Evolutionary conservation across 2,329 filamentous ascomycete genomes (phyloP).

Genomic region (Fusarium sp.): DNA sequence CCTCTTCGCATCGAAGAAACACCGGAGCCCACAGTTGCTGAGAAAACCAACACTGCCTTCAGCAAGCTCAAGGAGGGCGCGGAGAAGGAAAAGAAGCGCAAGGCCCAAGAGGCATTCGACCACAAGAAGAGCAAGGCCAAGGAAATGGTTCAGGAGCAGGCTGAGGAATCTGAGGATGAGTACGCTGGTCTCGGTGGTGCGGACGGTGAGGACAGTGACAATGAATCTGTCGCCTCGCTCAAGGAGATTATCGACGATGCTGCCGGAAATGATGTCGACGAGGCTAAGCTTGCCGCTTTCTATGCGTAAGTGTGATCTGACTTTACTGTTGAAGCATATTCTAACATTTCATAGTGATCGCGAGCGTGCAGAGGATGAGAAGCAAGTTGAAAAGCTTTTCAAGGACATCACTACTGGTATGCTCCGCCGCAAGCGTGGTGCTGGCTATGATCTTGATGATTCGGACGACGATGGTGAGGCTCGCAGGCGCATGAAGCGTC

Average conservation of each 20-base stretch:
- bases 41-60: slow-evolving; percentile 66
- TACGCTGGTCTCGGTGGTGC: slow-evolving; percentile 93
- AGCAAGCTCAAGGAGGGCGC: slow-evolving; percentile 76
- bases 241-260: slow-evolving; percentile 93
- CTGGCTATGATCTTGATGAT: slow-evolving; percentile 88
- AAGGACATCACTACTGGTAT: slow-evolving; percentile 92
- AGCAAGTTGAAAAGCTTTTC: slow-evolving; percentile 89
- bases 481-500: slow-evolving; percentile 81
- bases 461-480: slow-evolving; percentile 89
- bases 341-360: slow-evolving; percentile 69
- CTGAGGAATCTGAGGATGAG: slow-evolving; percentile 97
- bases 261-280: slow-evolving; percentile 80
- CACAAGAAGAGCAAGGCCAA: slow-evolving; percentile 89
- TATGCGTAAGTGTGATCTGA: slow-evolving; percentile 77
- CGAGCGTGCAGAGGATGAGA: slow-evolving; percentile 83
- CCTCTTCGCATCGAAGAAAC: slow-evolving; percentile 34
- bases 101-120: slow-evolving; percentile 71
- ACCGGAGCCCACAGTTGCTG: slow-evolving; percentile 27
- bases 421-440: slow-evolving; percentile 84
- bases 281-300: slow-evolving; percentile 84
- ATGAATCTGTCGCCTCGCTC: slow-evolving; percentile 76
- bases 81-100: slow-evolving; percentile 65
- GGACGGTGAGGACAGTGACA: slow-evolving; percentile 87
- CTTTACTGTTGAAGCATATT: neutral
- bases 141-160: slow-evolving; percentile 90